Conservation (phyloP, 257 asterid genomes). For the Solanum chilense region DNA sequence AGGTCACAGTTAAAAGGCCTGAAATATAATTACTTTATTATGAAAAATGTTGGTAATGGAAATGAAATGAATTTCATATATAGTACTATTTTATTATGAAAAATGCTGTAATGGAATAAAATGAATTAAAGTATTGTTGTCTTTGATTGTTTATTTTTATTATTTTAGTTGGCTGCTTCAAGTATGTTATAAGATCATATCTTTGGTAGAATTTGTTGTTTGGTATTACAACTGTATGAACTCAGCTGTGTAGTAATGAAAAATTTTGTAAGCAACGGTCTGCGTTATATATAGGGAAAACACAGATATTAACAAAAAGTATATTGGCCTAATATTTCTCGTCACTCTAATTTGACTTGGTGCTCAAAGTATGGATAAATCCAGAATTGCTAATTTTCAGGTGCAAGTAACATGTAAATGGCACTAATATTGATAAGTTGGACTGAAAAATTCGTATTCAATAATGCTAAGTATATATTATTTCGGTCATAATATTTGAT, state of each 20-base stretch:
- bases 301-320: not conserved
- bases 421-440: not conserved
- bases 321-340: not conserved
- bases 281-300: not conserved
- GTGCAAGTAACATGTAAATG: no score
- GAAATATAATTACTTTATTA: no score
- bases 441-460: no score
- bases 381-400: no score
- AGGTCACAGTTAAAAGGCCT: no score
- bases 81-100: no score
- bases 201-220: not conserved
- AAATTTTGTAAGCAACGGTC: not conserved
- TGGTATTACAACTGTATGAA: not conserved
- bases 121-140: no score
- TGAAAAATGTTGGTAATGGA: no score
- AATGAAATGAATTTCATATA: no score
- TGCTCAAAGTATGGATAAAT: not conserved
- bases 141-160: not conserved
- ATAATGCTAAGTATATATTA: no score
- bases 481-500: not conserved
- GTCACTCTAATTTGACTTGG: not conserved
- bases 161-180: not conserved
- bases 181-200: not conserved
- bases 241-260: not conserved
- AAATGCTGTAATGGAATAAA: no score